Evolutionary conservation across 176 grass and related monocot species (phyloP).

Genomic region (Paspalum notatum): DNA sequence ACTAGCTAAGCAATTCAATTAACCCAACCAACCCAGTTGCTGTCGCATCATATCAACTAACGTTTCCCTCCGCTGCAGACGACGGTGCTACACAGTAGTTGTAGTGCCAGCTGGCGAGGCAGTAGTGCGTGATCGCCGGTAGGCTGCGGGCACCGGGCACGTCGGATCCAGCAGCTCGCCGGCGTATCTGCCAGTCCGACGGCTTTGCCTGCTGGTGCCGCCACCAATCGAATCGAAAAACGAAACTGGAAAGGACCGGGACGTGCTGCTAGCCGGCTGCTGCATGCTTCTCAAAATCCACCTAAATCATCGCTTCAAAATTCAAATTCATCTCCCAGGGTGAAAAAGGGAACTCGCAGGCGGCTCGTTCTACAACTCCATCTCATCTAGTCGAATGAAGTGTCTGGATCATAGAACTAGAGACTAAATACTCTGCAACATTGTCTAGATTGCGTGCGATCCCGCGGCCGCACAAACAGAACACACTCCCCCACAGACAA

Average conservation of each 20-base stretch:
- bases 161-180: conserved; percentile 26
- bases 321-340: no score
- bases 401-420: no score
- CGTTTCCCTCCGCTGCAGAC: background rate
- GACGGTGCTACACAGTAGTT: background rate
- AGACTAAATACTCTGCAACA: background rate
- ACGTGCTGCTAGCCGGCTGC: background rate
- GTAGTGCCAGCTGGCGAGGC: background rate
- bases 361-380: background rate
- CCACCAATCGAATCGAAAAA: background rate
- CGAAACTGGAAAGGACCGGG: background rate
- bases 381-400: no score
- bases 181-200: no score
- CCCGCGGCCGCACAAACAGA: background rate
- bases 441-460: background rate
- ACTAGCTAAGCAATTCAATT: background rate
- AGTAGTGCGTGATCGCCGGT: background rate
- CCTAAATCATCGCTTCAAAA: background rate
- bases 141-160: background rate
- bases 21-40: background rate
- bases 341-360: no score
- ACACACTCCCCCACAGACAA: background rate
- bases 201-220: background rate
- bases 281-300: background rate
- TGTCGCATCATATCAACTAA: no score